Conservation (phyloP, 495 filamentous ascomycete species). For the Aspergillus affinis region DNA sequence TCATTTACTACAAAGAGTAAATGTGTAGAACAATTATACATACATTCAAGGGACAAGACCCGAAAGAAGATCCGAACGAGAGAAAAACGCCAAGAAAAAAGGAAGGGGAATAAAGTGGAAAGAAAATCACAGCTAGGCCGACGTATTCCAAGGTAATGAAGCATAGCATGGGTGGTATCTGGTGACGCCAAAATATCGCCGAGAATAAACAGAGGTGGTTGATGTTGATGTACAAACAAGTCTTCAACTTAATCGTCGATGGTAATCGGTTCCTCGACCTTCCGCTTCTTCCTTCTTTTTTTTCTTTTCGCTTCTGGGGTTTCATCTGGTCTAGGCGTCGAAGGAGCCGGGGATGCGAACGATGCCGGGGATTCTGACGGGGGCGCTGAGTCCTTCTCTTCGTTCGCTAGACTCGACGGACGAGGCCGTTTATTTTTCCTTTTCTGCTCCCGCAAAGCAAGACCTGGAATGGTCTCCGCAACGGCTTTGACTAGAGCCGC, state of each 20-base stretch:
- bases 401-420: conserved; percentile 11
- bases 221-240: not conserved
- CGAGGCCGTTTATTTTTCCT: conserved; percentile 16
- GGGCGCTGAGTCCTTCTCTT: conserved; percentile 9
- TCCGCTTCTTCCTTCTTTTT: conserved; percentile 12
- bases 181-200: not conserved
- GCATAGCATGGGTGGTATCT: not conserved
- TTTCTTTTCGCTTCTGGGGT: conserved; percentile 3
- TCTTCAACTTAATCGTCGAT: conserved; percentile 4
- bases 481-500: not conserved
- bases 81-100: not conserved
- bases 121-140: not conserved
- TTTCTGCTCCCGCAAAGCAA: conserved; percentile 10
- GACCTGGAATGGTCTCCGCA: conserved; percentile 7
- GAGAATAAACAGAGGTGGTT: not conserved
- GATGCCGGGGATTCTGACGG: conserved; percentile 6
- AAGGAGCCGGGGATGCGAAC: conserved; percentile 1
- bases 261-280: not conserved
- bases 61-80: not conserved
- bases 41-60: not conserved
- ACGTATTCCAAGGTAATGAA: not conserved
- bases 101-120: not conserved
- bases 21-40: not conserved
- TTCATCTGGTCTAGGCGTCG: not conserved
- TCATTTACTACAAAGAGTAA: not conserved